These are phyloP conservation scores for Sporothrix variecibatus DNA, from an alignment of 2,329 filamentous ascomycete genomes.

Conservation along the genomic window DNA sequence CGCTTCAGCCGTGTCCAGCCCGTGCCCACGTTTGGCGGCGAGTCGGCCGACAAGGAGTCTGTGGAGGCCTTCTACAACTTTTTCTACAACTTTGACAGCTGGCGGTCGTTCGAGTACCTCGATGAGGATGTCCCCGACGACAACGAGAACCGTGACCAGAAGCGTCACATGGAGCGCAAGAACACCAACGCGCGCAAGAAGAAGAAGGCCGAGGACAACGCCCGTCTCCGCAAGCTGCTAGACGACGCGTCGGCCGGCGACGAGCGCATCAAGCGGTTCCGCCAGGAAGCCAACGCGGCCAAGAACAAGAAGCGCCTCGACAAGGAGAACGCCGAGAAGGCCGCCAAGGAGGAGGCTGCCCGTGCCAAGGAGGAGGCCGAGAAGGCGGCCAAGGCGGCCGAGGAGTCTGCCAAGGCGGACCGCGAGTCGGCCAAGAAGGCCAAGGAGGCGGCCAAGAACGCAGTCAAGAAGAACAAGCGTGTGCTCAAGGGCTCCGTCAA, in stretches of 20 bases:
- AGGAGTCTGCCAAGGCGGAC: constrained; percentile 81
- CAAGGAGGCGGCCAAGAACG: constrained; percentile 98
- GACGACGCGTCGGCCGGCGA: constrained; percentile 83
- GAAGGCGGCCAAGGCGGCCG: constrained; percentile 76
- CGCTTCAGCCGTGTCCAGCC: constrained; percentile 92
- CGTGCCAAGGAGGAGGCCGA: constrained; percentile 83
- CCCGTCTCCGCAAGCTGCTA: constrained; percentile 84
- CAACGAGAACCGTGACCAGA: constrained; percentile 98
- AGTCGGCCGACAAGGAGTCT: constrained; percentile 81
- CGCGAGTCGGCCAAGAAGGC: constrained; percentile 89
- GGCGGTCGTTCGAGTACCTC: constrained; percentile 96
- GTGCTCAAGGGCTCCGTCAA: constrained; percentile 91
- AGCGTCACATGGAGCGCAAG: constrained; percentile 97
- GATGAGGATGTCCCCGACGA: constrained; percentile 99
- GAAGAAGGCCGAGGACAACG: constrained; percentile 98
- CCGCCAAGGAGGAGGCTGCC: constrained; percentile 79
- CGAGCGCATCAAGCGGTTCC: constrained; percentile 97
- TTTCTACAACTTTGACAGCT: constrained; percentile 99
- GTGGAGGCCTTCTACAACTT: constrained; percentile 99
- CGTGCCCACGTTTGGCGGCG: constrained; percentile 82
- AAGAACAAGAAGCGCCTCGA: constrained; percentile 96
- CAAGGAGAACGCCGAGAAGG: constrained; percentile 88
- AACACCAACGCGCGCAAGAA: constrained; percentile 97
- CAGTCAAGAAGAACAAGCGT: constrained; percentile 99
- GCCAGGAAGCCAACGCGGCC: constrained; percentile 82